phyloP scores from a whole-genome alignment of 495 filamentous ascomycete genomes.

The Emericellopsis terricola region DNA sequence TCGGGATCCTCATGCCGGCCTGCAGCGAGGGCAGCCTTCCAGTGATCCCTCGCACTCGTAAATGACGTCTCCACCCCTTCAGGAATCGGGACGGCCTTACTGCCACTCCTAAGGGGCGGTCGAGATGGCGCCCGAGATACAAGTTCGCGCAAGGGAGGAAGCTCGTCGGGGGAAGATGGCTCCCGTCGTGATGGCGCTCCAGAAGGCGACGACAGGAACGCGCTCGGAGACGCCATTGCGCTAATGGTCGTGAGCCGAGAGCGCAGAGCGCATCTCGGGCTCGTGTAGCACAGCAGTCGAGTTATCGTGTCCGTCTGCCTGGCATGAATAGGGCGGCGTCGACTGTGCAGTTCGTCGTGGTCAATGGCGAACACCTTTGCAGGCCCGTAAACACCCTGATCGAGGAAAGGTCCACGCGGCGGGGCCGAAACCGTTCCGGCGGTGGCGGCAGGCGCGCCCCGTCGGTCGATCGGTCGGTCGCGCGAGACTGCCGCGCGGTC shows the following conservation, averaged over 20 bases:
- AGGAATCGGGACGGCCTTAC: slow-evolving; percentile 14
- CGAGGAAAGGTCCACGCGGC: no score
- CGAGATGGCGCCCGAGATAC: background rate
- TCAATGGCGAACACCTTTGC: no score
- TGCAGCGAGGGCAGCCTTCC: slow-evolving; percentile 7
- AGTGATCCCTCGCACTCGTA: slow-evolving; percentile 20
- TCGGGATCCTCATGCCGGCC: background rate
- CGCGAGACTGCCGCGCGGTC: slow-evolving; percentile 2
- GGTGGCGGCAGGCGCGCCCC: no score
- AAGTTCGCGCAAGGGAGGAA: background rate
- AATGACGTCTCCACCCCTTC: slow-evolving; percentile 14
- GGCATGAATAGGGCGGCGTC: background rate
- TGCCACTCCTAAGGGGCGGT: slow-evolving; percentile 13
- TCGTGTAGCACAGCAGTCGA: slow-evolving; percentile 10
- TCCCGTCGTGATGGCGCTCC: no score
- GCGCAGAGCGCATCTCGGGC: slow-evolving; percentile 23
- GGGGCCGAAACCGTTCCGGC: no score
- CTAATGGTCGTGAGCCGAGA: slow-evolving; percentile 6
- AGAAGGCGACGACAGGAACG: slow-evolving; percentile 19
- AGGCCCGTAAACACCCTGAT: no score
- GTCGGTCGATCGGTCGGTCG: no score
- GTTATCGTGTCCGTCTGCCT: background rate
- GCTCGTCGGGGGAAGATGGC: background rate
- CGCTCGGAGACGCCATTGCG: slow-evolving; percentile 17
- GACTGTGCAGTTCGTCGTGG: background rate